A percentile compares a stretch with the other conserved stretches of the same genome.
Evolutionary conservation across 1,284 basidiomycete genomes (phyloP).

Genomic region (Ceratorhiza oryzae-sativae): DNA sequence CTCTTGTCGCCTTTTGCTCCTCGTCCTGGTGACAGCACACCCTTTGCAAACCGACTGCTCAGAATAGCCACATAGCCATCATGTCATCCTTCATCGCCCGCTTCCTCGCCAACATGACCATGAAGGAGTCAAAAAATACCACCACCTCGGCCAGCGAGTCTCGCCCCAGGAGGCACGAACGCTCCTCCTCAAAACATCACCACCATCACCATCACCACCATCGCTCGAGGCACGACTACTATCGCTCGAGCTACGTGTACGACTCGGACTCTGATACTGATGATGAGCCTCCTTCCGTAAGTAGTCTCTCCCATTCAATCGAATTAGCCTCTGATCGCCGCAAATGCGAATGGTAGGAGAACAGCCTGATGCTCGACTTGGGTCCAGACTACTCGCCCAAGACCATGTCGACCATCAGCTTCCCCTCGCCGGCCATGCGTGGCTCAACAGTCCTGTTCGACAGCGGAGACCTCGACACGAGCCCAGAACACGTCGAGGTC

Average conservation of each 20-base stretch:
- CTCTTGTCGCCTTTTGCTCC: neutral
- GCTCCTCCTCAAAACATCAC: constrained; percentile 8
- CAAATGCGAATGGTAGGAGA: constrained; percentile 2
- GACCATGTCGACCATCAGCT: constrained; percentile 34
- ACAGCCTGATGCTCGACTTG: constrained; percentile 35
- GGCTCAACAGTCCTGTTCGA: constrained; percentile 19
- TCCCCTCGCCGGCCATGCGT: constrained; percentile 15
- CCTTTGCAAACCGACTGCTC: neutral
- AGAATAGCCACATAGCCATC: constrained; percentile 1
- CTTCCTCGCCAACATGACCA: constrained; percentile 36
- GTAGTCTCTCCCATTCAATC: neutral
- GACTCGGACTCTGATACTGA: constrained; percentile 31
- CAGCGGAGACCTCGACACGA: constrained; percentile 16
- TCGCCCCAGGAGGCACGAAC: constrained; percentile 30
- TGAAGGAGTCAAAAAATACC: constrained; percentile 25
- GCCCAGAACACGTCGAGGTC: constrained; percentile 23
- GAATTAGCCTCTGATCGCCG: constrained; percentile 12
- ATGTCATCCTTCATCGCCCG: constrained; percentile 36
- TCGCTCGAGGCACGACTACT: constrained; percentile 5
- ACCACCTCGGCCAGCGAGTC: constrained; percentile 13
- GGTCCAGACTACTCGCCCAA: constrained; percentile 38
- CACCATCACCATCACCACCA: constrained; percentile 23
- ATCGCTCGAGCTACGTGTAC: constrained; percentile 30
- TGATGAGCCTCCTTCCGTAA: constrained; percentile 36
- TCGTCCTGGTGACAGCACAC: constrained; percentile 29